Conservation (phyloP, 1,139 yeast species). For the Suhomyces terraborum region DNA sequence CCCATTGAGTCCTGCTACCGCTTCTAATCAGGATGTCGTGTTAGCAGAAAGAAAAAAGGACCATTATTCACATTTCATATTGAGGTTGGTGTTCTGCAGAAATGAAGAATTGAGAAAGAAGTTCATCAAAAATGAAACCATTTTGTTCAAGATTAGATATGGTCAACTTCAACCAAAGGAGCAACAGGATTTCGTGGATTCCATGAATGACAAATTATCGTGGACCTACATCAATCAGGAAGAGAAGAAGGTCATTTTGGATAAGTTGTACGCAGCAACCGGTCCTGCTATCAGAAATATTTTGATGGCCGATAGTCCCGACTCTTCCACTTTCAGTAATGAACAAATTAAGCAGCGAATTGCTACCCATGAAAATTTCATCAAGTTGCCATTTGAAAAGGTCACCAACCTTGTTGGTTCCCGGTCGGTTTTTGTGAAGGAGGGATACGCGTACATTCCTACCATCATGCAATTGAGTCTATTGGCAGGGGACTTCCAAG, state of each 20-base stretch:
- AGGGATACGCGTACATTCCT: constrained; percentile 85
- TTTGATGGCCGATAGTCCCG: constrained; percentile 31
- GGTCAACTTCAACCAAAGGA: constrained; percentile 66
- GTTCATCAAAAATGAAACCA: constrained; percentile 74
- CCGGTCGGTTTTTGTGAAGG: constrained; percentile 63
- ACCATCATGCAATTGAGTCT: constrained; percentile 74
- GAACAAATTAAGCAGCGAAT: constrained; percentile 50
- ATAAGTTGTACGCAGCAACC: constrained; percentile 57
- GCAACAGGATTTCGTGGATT: constrained; percentile 65
- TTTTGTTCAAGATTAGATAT: constrained; percentile 73
- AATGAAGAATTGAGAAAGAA: constrained; percentile 82
- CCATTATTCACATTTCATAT: constrained; percentile 86
- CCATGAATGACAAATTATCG: constrained; percentile 54
- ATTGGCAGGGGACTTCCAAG: constrained; percentile 66
- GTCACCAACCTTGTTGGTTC: constrained; percentile 74
- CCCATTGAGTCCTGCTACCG: constrained; percentile 54
- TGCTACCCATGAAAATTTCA: constrained; percentile 57
- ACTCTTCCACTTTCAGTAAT: constrained; percentile 31
- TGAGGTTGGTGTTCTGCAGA: constrained; percentile 87
- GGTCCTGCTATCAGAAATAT: constrained; percentile 37
- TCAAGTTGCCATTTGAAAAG: constrained; percentile 84
- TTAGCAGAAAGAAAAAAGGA: constrained; percentile 74
- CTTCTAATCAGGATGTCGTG: constrained; percentile 34
- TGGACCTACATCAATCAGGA: constrained; percentile 70
- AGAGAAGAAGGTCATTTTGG: constrained; percentile 57